Conservation (phyloP, 768 basidiomycete species). For the Punctularia strigosozonata region DNA sequence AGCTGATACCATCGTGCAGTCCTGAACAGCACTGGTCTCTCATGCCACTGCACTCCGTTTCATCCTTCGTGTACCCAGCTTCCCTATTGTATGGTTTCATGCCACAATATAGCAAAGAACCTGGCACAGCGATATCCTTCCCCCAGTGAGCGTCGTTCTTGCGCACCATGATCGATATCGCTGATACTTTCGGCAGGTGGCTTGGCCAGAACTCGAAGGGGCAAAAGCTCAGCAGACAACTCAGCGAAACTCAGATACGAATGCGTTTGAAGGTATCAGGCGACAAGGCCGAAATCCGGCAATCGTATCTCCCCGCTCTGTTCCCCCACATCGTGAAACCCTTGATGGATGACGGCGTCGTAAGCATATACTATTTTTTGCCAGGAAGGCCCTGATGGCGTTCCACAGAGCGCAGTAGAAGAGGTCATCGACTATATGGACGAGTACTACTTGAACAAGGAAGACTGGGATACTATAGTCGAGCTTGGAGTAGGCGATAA, state of each 20-base stretch:
- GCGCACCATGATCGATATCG: background rate
- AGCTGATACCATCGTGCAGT: slow-evolving; percentile 25
- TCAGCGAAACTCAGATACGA: slow-evolving; percentile 85
- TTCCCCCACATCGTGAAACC: slow-evolving; percentile 74
- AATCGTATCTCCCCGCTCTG: slow-evolving; percentile 85
- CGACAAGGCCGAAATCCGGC: slow-evolving; percentile 80
- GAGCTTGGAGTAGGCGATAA: slow-evolving; percentile 84
- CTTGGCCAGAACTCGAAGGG: slow-evolving; percentile 97
- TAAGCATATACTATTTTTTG: slow-evolving; percentile 28
- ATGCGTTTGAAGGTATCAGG: slow-evolving; percentile 94
- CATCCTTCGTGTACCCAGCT: slow-evolving; percentile 83
- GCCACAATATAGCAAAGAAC: slow-evolving; percentile 53
- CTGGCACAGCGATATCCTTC: slow-evolving; percentile 63
- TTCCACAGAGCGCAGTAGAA: slow-evolving; percentile 56
- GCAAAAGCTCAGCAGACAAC: slow-evolving; percentile 63
- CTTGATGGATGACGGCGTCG: slow-evolving; percentile 59
- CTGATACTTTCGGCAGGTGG: slow-evolving; percentile 48
- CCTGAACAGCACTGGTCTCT: slow-evolving; percentile 93
- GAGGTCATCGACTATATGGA: slow-evolving; percentile 86
- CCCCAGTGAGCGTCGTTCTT: slow-evolving; percentile 51
- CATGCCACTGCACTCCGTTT: slow-evolving; percentile 88
- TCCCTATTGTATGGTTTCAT: slow-evolving; percentile 70
- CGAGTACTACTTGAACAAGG: slow-evolving; percentile 83
- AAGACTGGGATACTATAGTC: slow-evolving; percentile 94
- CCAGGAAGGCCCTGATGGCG: slow-evolving; percentile 1